A percentile compares a stretch with the other conserved stretches of the same genome.
Conservation (phyloP, 1,284 basidiomycete genomes). For the Apiotrichum montevideense region DNA sequence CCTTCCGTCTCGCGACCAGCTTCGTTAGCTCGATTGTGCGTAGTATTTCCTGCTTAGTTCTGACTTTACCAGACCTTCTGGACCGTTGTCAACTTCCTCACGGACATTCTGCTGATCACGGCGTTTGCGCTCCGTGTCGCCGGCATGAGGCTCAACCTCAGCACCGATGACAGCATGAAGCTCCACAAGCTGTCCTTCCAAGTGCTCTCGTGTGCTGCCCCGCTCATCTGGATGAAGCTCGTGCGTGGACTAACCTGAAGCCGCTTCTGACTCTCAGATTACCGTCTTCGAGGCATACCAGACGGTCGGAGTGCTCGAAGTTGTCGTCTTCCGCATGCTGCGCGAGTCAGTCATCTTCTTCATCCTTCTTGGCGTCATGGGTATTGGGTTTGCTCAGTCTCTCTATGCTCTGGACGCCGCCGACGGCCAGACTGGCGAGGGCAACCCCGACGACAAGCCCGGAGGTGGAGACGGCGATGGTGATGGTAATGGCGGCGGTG, state of each 20-base stretch:
- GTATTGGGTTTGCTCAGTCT: constrained; percentile 66
- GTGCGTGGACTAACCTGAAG: constrained; percentile 49
- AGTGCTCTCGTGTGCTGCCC: constrained; percentile 74
- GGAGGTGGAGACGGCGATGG: too few species aligned
- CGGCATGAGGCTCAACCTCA: constrained; percentile 54
- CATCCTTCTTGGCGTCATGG: constrained; percentile 69
- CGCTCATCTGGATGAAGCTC: constrained; percentile 83
- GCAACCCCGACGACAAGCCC: too few species aligned
- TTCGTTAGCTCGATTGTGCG: constrained; percentile 31
- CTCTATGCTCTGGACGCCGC: constrained; percentile 85
- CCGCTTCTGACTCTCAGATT: constrained; percentile 9
- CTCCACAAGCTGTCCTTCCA: constrained; percentile 72
- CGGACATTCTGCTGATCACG: constrained; percentile 61
- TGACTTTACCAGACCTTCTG: constrained; percentile 57
- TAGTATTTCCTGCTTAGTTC: constrained; percentile 50
- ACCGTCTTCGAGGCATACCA: constrained; percentile 57
- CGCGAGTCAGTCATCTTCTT: constrained; percentile 92
- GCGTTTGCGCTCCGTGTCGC: constrained; percentile 69
- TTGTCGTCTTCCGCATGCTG: constrained; percentile 60
- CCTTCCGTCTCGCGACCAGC: constrained; percentile 34
- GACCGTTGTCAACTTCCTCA: constrained; percentile 65
- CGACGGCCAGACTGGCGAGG: constrained; percentile 61
- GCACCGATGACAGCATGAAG: constrained; percentile 39
- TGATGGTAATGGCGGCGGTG: constrained; percentile 51
- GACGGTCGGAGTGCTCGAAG: constrained; percentile 48